A percentile compares a stretch with the other conserved stretches of the same genome.
phyloP scores from a whole-genome alignment of 495 filamentous ascomycete genomes.

The Penicillium salamii region DNA sequence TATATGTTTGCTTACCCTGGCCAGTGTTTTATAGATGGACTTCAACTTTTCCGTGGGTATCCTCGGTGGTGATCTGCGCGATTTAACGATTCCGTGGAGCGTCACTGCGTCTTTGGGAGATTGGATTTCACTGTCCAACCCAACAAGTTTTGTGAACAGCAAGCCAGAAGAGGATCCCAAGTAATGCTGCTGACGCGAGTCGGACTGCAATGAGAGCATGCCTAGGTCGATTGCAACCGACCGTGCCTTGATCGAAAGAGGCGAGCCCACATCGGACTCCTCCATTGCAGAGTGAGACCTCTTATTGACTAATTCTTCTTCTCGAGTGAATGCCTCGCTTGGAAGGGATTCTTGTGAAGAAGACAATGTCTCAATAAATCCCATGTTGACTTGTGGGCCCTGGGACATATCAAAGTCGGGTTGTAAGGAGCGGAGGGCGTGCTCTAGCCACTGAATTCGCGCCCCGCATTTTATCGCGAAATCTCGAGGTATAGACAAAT shows the following conservation, averaged over 20 bases:
- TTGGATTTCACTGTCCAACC: conserved; percentile 8
- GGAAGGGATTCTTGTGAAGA: too few species aligned
- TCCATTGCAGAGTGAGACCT: conserved; percentile 15
- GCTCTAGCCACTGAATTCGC: conserved; percentile 25
- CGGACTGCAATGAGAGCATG: conserved; percentile 25
- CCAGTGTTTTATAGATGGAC: conserved; percentile 9
- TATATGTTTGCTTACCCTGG: neutral
- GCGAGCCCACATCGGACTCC: conserved; percentile 10
- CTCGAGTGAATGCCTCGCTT: neutral
- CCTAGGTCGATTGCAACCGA: conserved; percentile 25
- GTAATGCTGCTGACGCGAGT: conserved; percentile 24
- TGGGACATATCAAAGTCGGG: too few species aligned
- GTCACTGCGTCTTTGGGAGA: too few species aligned
- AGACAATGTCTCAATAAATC: too few species aligned
- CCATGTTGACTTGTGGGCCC: too few species aligned
- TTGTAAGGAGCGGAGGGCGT: neutral
- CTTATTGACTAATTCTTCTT: conserved; percentile 7
- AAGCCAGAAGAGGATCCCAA: conserved; percentile 25
- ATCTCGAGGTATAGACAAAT: conserved; percentile 21
- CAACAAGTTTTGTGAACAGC: conserved; percentile 22
- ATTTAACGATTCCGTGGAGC: too few species aligned
- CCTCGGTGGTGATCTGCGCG: too few species aligned
- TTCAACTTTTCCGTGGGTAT: conserved; percentile 1
- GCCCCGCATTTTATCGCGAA: conserved; percentile 16
- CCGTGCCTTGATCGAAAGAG: conserved; percentile 19